These are phyloP conservation scores for Pseudomassariella vexata DNA, from an alignment of 2,329 filamentous ascomycete genomes.

Conservation along the genomic window DNA sequence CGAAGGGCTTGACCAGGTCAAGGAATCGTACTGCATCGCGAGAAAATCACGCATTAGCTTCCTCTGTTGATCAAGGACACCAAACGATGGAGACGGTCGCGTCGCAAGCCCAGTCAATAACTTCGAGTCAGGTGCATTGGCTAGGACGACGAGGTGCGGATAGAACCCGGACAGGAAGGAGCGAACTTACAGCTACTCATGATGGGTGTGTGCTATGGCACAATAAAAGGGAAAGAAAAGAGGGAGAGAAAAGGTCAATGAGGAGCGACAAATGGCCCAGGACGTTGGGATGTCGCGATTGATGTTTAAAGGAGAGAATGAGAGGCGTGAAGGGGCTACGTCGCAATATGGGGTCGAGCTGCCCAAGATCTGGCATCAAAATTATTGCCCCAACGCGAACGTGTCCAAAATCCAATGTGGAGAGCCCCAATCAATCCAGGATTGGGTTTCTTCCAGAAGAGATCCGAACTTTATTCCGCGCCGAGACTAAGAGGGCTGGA, in stretches of 20 bases:
- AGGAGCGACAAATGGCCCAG: conserved; percentile 20
- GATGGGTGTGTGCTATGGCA: conserved; percentile 13
- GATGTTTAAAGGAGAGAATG: conserved; percentile 17
- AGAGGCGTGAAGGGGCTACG: conserved; percentile 5
- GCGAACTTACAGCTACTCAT: conserved; percentile 32
- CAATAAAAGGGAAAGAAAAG: conserved; percentile 13
- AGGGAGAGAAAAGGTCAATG: conserved; percentile 8
- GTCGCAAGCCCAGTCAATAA: conserved; percentile 12
- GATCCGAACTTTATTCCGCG: too few species aligned
- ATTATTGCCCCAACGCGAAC: too few species aligned
- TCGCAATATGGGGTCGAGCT: conserved; percentile 9
- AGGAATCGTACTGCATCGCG: conserved; percentile 81
- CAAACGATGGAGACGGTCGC: conserved; percentile 2
- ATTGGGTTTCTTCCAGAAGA: too few species aligned
- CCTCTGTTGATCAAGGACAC: conserved; percentile 8
- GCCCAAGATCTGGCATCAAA: conserved; percentile 25
- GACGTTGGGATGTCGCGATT: conserved; percentile 17
- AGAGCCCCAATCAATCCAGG: too few species aligned
- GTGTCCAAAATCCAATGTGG: too few species aligned
- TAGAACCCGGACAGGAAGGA: conserved; percentile 1
- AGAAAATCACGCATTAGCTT: conserved; percentile 15
- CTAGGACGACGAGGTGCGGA: neutral
- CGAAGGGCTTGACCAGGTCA: conserved; percentile 98
- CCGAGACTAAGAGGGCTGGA: too few species aligned
- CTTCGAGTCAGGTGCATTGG: conserved; percentile 2